These are phyloP conservation scores for Colletotrichum sidae DNA, from an alignment of 2,329 filamentous ascomycete genomes.

Conservation along the genomic window DNA sequence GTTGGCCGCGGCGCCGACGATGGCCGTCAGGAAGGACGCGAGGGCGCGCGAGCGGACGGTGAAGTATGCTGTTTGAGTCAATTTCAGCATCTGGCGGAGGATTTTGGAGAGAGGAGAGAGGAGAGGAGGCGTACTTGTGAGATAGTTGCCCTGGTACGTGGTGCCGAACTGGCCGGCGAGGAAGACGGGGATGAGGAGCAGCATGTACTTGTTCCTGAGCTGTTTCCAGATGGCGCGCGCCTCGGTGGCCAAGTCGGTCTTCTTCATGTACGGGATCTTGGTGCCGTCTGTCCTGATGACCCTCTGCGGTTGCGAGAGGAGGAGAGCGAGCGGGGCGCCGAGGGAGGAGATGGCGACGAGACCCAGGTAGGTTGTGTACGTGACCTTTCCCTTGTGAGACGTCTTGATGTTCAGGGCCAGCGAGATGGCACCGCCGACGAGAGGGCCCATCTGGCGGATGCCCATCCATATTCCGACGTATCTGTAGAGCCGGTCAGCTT, in stretches of 20 bases:
- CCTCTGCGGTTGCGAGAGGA: conserved; percentile 58
- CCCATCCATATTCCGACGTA: conserved; percentile 34
- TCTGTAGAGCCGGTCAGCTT: background rate
- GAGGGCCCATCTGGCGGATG: conserved; percentile 28
- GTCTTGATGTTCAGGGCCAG: conserved; percentile 57
- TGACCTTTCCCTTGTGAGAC: conserved; percentile 51
- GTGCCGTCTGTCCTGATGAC: conserved; percentile 57
- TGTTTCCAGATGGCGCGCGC: conserved; percentile 31
- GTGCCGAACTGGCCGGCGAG: conserved; percentile 29
- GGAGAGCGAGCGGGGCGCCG: conserved; percentile 53
- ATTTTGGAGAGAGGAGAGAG: too few relatives aligned
- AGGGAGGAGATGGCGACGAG: conserved; percentile 61
- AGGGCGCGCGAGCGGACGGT: conserved; percentile 29
- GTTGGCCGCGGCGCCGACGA: conserved; percentile 28
- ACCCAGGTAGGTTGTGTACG: conserved; percentile 55
- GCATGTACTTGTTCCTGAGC: conserved; percentile 31
- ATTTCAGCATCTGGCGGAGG: background rate
- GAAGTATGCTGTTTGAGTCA: conserved; percentile 29
- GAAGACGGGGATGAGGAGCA: conserved; percentile 30
- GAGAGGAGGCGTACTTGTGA: conserved; percentile 13
- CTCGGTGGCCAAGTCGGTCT: conserved; percentile 24
- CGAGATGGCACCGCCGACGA: conserved; percentile 63
- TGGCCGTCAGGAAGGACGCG: conserved; percentile 26
- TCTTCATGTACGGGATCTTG: conserved; percentile 42
- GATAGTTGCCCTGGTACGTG: conserved; percentile 31